Evolutionary conservation across 495 filamentous ascomycete genomes (phyloP).

Genomic region (Podospora pseudoanserina): DNA sequence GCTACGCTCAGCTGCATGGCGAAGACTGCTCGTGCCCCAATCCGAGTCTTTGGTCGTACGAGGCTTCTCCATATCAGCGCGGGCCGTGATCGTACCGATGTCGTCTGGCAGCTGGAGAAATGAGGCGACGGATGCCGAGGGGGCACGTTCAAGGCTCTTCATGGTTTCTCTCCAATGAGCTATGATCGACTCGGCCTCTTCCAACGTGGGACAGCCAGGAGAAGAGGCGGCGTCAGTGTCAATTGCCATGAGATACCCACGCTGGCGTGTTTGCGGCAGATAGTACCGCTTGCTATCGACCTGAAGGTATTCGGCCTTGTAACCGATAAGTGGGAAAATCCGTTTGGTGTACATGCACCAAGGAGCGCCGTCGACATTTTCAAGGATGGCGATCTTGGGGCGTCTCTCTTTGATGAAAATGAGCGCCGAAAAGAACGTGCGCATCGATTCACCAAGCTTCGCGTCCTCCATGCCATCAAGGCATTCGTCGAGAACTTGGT

Average conservation of each 20-base stretch:
- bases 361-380: conserved; percentile 66
- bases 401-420: conserved; percentile 51
- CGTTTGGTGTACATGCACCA: conserved; percentile 54
- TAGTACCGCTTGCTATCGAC: conserved; percentile 76
- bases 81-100: conserved; percentile 49
- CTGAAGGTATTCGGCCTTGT: conserved; percentile 42
- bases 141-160: conserved; percentile 47
- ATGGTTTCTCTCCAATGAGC: conserved; percentile 32
- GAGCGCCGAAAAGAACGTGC: conserved; percentile 65
- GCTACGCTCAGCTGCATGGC: conserved; percentile 19
- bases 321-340: conserved; percentile 53
- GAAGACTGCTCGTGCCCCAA: conserved; percentile 22
- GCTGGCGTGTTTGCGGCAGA: conserved; percentile 70
- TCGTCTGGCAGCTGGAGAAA: conserved; percentile 62
- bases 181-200: conserved; percentile 5
- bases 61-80: conserved; percentile 36
- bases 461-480: conserved; percentile 31
- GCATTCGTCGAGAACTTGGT: conserved; percentile 19
- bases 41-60: conserved; percentile 8
- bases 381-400: conserved; percentile 66
- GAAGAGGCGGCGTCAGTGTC: conserved; percentile 32
- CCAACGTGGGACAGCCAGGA: conserved; percentile 21
- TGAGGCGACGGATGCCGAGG: conserved; percentile 60
- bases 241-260: conserved; percentile 69
- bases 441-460: conserved; percentile 60